Base-by-base conservation (phyloP, 2,329 filamentous ascomycete species). In the Mollisia scopiformis region DNA sequence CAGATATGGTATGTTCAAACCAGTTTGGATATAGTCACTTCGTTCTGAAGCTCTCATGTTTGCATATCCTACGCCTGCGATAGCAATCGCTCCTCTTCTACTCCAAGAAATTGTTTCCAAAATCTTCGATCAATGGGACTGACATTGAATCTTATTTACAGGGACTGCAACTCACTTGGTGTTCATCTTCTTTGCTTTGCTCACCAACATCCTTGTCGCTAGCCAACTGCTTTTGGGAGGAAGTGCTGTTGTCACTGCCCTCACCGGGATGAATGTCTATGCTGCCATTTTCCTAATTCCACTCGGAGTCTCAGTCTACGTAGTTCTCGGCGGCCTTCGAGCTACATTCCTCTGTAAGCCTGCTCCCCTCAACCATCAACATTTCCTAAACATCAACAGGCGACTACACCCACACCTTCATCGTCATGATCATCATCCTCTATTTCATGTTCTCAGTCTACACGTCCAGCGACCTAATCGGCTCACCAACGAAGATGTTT, bases 221-320 rank as follows among this genome's bases (percentile, higher is more conserved):
- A 46, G 41, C 19, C 41, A 46, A 27, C 41, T 46, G 2, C 21
- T 46, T 8, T 21, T 46, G 2, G 21, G 41, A 10, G 41, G 41
- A 14, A 46, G 37, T 21, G 41, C 41, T 3, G 41, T 46, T 10
- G 41, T 46, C 41, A 46, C 41, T 13, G 41, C 41, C 16, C 41
- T 46, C 19, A 27, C 41, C 7, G 76, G 76, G 2, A 75, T 78
- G 61, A 76, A 78, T 43, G 74, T 78, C 21, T 78, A 77, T 60
- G 77, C 71, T 0, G 75, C 77, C 0, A 74, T 69, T 49, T 78
- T 77, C 57, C 68, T 78, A 21, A 75, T 78, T 41, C 76, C 76
- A 1, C 62, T 74, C 1, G 76, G 74, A 1, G 76, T 78, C 0
- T 72, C 69, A 2, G 73, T 71, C 1, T 79, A 79, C 62, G 75